phyloP scores from a whole-genome alignment of 371 early-diverging fungal genomes.

The Dentiscutata heterogama region DNA sequence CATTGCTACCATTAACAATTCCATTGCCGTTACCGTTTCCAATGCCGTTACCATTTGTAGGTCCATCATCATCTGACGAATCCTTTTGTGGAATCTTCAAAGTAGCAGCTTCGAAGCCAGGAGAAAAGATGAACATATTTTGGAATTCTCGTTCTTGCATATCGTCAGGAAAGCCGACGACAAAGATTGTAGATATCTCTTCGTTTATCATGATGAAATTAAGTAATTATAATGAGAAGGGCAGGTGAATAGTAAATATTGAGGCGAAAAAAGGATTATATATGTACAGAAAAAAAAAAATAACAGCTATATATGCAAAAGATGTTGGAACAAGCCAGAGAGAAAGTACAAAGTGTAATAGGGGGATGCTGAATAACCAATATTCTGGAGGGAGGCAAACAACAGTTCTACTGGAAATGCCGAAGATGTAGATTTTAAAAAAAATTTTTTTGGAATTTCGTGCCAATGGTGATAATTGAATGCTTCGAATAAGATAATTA shows the following conservation, averaged over 20 bases:
- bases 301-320: not conserved
- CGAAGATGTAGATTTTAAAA: not conserved
- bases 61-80: slow-evolving; percentile 63
- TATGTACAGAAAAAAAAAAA: not conserved
- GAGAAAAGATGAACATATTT: slow-evolving; percentile 96
- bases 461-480: not conserved
- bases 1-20: slow-evolving; percentile 57
- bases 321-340: slow-evolving; percentile 9
- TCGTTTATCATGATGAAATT: slow-evolving; percentile 53
- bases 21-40: slow-evolving; percentile 14
- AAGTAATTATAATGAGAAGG: not conserved
- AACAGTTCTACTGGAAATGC: slow-evolving; percentile 28
- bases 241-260: not conserved
- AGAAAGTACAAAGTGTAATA: slow-evolving; percentile 8
- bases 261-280: not conserved
- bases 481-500: slow-evolving; percentile 20
- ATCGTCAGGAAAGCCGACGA: slow-evolving; percentile 97
- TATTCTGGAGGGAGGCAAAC: slow-evolving; percentile 33
- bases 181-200: slow-evolving; percentile 94
- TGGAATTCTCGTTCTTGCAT: slow-evolving; percentile 97
- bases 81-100: slow-evolving; percentile 84
- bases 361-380: slow-evolving; percentile 25
- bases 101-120: slow-evolving; percentile 96
- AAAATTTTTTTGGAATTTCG: not conserved
- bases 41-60: slow-evolving; percentile 50